Evolutionary conservation across 257 asterid genomes (phyloP), one percentile per base, ranked within the genome.

Genomic region (Vinca minor): DNA sequence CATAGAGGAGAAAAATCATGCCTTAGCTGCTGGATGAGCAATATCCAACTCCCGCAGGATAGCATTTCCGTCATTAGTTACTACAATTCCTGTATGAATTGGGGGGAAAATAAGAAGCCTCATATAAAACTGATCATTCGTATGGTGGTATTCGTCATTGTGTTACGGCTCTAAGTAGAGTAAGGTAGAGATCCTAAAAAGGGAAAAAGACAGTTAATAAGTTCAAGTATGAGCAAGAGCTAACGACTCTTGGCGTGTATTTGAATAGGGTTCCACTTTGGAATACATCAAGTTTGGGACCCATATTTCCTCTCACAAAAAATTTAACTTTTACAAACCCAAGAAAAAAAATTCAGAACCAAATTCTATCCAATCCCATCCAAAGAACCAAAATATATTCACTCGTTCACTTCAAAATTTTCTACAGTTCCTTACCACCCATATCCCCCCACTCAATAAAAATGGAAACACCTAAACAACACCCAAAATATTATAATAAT

Each of bases 11-110:
- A 69, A 47, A 69, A 64, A 45, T 10, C 10, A 53, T 80, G 60
- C 98, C 92, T 91, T 91, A 28, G 98, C 96, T 31, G 98, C 98
- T 15, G 98, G 98, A 69, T 91, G 98, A 15, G 98, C 98, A 66
- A 91, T 85, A 62, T 91, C 96, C 58, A 91, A 70, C 80, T 91
- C 98, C 35, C 96, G 98, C 21, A 91, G 91, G 74, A 91, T 91
- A 38, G 98, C 95, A 80, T 91, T 91, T 62, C 98, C 98, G 77
- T 91, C 98, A 72, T 91, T 91, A 12, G 98, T 91, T 72, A 91
- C 98, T 32, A 91, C 98, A 42, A 91, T 91, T 56, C 98, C 98
- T 91, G 83, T 18, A 31, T 57, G 35, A 35, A 63, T 20, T 10
- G 42, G 26, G 38, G 25, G 66, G 66, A 61, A 2, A 39, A 21